phyloP scores from a whole-genome alignment of 176 grass and related monocot genomes.

The Luzula sylvatica region DNA sequence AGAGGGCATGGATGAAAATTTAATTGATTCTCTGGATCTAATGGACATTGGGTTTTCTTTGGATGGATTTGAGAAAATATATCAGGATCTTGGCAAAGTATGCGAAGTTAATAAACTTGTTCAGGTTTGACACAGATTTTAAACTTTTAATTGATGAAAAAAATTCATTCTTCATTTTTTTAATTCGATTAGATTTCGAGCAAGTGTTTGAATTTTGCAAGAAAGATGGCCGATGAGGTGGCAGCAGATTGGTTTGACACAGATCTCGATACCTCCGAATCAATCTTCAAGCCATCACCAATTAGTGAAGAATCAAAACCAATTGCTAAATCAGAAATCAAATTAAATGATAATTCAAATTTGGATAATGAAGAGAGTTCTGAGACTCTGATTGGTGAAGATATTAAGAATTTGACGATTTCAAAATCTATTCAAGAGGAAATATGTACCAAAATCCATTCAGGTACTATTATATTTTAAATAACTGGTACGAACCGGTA shows the following conservation, averaged over 20 bases:
- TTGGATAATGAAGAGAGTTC: background rate
- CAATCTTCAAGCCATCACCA: background rate
- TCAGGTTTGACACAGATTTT: background rate
- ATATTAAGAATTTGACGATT: background rate
- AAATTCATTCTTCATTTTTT: slow-evolving; percentile 11
- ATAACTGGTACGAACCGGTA: no score
- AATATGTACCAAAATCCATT: background rate
- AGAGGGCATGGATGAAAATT: background rate
- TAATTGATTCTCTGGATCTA: background rate
- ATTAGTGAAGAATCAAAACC: background rate
- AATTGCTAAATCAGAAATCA: background rate
- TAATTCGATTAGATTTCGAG: slow-evolving; percentile 25
- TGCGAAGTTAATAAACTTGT: slow-evolving; percentile 5
- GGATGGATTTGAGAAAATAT: slow-evolving; percentile 9
- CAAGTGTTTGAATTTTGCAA: slow-evolving; percentile 34
- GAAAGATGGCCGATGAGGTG: slow-evolving; percentile 42
- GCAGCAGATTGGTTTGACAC: slow-evolving; percentile 20
- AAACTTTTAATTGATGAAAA: slow-evolving; percentile 1
- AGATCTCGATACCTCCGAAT: background rate
- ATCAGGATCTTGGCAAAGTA: slow-evolving; percentile 11
- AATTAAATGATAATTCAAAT: background rate
- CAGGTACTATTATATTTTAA: no score
- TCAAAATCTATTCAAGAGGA: background rate
- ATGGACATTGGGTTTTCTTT: slow-evolving; percentile 14
- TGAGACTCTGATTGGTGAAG: background rate